Evolutionary conservation across 2,329 filamentous ascomycete genomes (phyloP), one percentile per base, ranked within the genome.

Genomic region (Diaporthe helianthi): DNA sequence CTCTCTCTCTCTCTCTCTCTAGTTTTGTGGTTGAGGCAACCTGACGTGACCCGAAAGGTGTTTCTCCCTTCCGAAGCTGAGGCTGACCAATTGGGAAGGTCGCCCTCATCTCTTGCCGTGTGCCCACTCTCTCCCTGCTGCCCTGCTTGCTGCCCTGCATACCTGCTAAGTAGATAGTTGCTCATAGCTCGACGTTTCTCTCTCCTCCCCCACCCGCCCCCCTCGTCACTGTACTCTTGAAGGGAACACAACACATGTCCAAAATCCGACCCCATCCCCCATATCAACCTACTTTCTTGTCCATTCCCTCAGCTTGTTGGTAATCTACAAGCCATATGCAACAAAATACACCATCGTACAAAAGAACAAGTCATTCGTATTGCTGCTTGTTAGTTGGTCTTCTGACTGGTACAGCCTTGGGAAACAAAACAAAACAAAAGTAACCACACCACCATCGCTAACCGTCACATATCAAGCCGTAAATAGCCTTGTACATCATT

Each of bases 301-400:
- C 17, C 26, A n/a, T 63, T 67, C 65, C 47, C 60, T 49, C n/a
- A 46, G 60, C 67, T 64, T 69, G 69, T 67, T 69, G 46, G 33
- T 68, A 58, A 58, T 70, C 66, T 69, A 66, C 58, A 41, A 33
- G 33, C 24, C 58, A 63, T 68, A 66, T 69, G 67, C 69, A 73
- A 73, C 74, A 73, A 71, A 71, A 73, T 75, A 67, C 52, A 51
- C 31, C 46, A 41, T 7, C 52, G 68, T 71, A 73, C 69, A 54
- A 64, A 63, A n/a, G 19, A 53, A 17, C 36, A 38, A 19, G 31
- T 63, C 49, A 51, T 46, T 36, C 26, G 26, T 36, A 44, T 58
- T 67, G 29, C 51, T 67, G 64, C 52, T 49, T 29, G 52, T 55
- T 49, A 29, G 41, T 58, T 44, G 64, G 64, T 58, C 41, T 46